Evolutionary conservation across 2,329 filamentous ascomycete species (phyloP).

Genomic region (Aureobasidium leucospermi): DNA sequence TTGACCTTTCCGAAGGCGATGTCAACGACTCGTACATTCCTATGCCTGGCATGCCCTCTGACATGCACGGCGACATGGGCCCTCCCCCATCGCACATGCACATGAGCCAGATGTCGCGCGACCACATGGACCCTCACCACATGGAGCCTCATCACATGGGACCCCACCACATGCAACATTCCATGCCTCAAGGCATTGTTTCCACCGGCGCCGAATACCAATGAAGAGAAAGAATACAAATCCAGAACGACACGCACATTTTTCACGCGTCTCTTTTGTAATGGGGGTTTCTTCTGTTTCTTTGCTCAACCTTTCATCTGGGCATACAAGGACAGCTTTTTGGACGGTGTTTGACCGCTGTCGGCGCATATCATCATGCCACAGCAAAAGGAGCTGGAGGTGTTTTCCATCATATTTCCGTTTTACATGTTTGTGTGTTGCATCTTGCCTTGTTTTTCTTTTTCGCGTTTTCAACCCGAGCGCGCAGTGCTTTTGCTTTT

Average conservation of each 20-base stretch:
- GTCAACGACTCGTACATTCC: slow-evolving; percentile 23
- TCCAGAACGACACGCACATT: slow-evolving; percentile 2
- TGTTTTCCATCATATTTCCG: background rate
- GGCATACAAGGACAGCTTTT: slow-evolving; percentile 4
- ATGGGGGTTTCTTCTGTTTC: background rate
- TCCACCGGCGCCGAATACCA: slow-evolving; percentile 9
- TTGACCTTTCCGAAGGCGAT: slow-evolving; percentile 55
- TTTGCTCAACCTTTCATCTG: background rate
- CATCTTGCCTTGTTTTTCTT: background rate
- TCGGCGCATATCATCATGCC: background rate
- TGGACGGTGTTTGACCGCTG: background rate
- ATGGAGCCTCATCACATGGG: background rate
- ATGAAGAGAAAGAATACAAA: slow-evolving; percentile 7
- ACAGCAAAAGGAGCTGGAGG: background rate
- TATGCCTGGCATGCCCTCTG: slow-evolving; percentile 16
- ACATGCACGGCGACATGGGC: slow-evolving; percentile 1
- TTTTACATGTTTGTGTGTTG: background rate
- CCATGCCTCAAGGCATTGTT: slow-evolving; percentile 4
- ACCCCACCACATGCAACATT: background rate
- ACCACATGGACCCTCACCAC: background rate
- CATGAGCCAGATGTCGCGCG: slow-evolving; percentile 18
- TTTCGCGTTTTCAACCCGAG: background rate
- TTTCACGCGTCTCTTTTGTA: slow-evolving; percentile 13
- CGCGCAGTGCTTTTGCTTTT: background rate
- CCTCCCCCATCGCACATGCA: slow-evolving; percentile 27